These are phyloP conservation scores for Aspergillus latus DNA, from an alignment of 2,329 filamentous ascomycete species.

Conservation along the genomic window DNA sequence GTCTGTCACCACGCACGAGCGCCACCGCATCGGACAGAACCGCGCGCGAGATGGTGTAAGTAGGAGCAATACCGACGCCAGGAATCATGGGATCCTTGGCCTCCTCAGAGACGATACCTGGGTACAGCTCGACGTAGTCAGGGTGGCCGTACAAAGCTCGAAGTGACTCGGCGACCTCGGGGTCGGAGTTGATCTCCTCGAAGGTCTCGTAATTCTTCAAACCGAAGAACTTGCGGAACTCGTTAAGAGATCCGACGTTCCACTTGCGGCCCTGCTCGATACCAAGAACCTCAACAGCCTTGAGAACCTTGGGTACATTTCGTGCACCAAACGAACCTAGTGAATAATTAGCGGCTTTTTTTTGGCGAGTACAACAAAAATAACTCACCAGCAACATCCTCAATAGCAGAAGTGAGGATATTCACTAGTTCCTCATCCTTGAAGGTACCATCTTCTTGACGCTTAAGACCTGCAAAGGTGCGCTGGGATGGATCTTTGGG, in stretches of 20 bases:
- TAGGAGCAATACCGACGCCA: conserved; percentile 72
- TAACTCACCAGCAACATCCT: conserved; percentile 55
- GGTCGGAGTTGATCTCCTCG: conserved; percentile 80
- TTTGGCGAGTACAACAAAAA: too few species aligned
- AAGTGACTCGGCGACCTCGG: conserved; percentile 65
- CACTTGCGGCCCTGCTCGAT: conserved; percentile 75
- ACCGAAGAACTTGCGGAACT: conserved; percentile 80
- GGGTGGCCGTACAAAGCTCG: conserved; percentile 68
- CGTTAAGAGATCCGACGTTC: conserved; percentile 76
- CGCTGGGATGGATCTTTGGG: conserved; percentile 67
- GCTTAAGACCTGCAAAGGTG: conserved; percentile 64
- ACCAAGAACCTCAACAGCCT: conserved; percentile 74
- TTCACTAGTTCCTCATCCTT: conserved; percentile 73
- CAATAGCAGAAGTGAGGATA: conserved; percentile 65
- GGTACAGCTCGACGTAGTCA: conserved; percentile 77
- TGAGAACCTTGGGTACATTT: conserved; percentile 71
- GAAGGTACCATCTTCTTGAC: conserved; percentile 66
- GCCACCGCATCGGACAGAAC: conserved; percentile 75
- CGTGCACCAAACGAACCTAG: conserved; percentile 64
- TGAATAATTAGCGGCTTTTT: too few species aligned
- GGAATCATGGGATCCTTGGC: conserved; percentile 71
- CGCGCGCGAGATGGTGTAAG: conserved; percentile 75
- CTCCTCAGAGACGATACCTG: conserved; percentile 73
- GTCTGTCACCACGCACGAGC: conserved; percentile 72
- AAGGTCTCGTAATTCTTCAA: conserved; percentile 74